phyloP scores from a whole-genome alignment of 2,329 filamentous ascomycete species.

The Penicillium hesseltinei region DNA sequence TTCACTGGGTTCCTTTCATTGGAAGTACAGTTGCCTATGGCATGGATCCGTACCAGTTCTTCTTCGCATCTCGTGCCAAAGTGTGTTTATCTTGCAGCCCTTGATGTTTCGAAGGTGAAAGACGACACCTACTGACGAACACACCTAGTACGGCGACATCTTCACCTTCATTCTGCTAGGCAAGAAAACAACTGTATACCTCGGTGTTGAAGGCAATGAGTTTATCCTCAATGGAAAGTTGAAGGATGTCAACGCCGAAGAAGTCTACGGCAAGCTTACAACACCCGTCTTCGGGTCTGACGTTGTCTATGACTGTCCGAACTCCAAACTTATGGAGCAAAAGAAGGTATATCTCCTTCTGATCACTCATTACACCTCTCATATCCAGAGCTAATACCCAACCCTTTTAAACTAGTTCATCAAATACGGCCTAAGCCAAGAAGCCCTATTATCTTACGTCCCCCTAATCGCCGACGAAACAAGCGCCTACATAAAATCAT shows the following conservation, averaged over 20 bases:
- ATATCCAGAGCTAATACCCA: not conserved
- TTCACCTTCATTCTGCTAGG: slow-evolving; percentile 89
- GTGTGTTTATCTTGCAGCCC: slow-evolving; percentile 42
- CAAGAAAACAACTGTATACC: slow-evolving; percentile 81
- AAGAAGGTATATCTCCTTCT: slow-evolving; percentile 66
- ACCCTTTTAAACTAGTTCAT: slow-evolving; percentile 47
- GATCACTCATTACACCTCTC: fast-evolving
- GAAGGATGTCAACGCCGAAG: slow-evolving; percentile 85
- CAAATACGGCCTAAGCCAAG: slow-evolving; percentile 62
- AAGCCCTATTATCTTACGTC: slow-evolving; percentile 67
- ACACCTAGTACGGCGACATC: slow-evolving; percentile 72
- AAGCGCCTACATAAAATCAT: slow-evolving; percentile 52
- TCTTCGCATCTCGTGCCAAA: slow-evolving; percentile 69
- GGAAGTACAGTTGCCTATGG: slow-evolving; percentile 48
- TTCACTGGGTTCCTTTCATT: slow-evolving; percentile 69
- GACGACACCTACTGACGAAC: slow-evolving; percentile 14
- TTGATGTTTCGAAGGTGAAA: not conserved
- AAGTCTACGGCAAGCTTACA: slow-evolving; percentile 76
- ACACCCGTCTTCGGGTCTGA: slow-evolving; percentile 75
- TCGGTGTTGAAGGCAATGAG: slow-evolving; percentile 81
- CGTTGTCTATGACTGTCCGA: slow-evolving; percentile 88
- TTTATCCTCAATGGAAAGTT: slow-evolving; percentile 92
- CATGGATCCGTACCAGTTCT: slow-evolving; percentile 73
- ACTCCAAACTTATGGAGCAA: slow-evolving; percentile 91
- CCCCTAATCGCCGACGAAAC: slow-evolving; percentile 73